Base-by-base conservation (phyloP, 768 basidiomycete genomes). In the Suillus brevipes region DNA sequence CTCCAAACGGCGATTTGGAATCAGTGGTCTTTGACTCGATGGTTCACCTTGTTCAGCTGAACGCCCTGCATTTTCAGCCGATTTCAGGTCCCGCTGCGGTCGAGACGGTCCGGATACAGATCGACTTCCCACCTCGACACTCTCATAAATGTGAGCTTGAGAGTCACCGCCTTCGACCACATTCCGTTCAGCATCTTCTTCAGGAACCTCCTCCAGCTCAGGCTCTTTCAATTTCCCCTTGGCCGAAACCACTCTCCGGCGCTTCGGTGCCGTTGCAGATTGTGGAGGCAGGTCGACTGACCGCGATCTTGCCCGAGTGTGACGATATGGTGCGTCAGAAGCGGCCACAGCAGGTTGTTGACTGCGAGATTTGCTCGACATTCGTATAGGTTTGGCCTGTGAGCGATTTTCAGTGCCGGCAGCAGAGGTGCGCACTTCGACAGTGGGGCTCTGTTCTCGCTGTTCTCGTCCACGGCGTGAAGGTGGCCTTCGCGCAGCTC, bases 251-350 rank as follows among this genome's bases (percentile, higher is more conserved):
- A n/a, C 16, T 3, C 47, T 63, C 6, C 25, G 31, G 8, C 37
- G 28, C 28, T 38, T 63, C 47, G 60, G 25, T 28, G 38, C 56
- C 31, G 10, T 42, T 16, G n/a, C 37, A 49, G 60, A 56, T 4
- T 64, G 63, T 18, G 67, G 67, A 6, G 40, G 58, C 18, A 59
- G 12, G 58, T 72, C 71, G 20, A 67, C 63, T 12, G 74, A 72
- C 47, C 62, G 72, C 4, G 70, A 76, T 14, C 72, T 66, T 18
- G 67, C 67, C 4, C 70, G 71, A 18, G 73, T 67, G 38, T 69
- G 69, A 20, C 65, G 68, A 66, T 65, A 67, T 4, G 72, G 67
- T 34, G 58, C 56, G 5, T 66, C 67, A 16, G n/a, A 36, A 10
- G 16, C 2, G 25, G 31, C 38, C 10, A 47, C 47, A 2, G 28